These are phyloP conservation scores for Bipolaris bicolor DNA, from an alignment of 2,329 filamentous ascomycete species.

Conservation along the genomic window DNA sequence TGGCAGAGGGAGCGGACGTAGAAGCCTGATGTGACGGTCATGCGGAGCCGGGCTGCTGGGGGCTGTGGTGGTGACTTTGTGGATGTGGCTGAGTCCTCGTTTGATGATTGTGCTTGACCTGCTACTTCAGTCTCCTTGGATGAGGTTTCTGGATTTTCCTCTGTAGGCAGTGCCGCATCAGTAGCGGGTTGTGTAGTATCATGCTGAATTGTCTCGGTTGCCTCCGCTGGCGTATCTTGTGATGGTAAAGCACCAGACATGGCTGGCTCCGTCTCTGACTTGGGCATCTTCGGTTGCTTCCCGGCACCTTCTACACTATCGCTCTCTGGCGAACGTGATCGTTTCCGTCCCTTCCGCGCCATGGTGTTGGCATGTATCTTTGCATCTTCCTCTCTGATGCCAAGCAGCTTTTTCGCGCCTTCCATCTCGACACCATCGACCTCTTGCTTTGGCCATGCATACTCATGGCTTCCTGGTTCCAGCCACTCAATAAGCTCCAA, in stretches of 20 bases:
- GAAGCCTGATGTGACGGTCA: conserved; percentile 95
- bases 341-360: conserved; percentile 38
- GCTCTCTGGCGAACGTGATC: conserved; percentile 26
- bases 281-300: conserved; percentile 31
- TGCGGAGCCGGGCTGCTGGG: conserved; percentile 80
- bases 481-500: conserved; percentile 83
- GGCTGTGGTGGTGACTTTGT: conserved; percentile 29
- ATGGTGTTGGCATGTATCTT: conserved; percentile 19
- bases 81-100: not conserved
- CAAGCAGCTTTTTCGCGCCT: conserved; percentile 71
- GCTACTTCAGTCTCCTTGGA: not conserved
- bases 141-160: conserved; percentile 1
- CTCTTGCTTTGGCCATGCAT: conserved; percentile 80
- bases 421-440: conserved; percentile 76
- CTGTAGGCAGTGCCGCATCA: not conserved
- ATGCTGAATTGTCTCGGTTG: not conserved
- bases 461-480: conserved; percentile 80
- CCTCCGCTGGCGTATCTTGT: conserved; percentile 10
- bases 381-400: conserved; percentile 43
- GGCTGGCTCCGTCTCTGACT: conserved; percentile 37
- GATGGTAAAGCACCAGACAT: conserved; percentile 44
- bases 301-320: conserved; percentile 22
- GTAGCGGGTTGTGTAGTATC: not conserved
- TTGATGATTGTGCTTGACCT: not conserved
- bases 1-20: conserved; percentile 95